These are phyloP conservation scores for Cucurbita maxima DNA, from an alignment of 306 rosid genomes.

Conservation along the genomic window DNA sequence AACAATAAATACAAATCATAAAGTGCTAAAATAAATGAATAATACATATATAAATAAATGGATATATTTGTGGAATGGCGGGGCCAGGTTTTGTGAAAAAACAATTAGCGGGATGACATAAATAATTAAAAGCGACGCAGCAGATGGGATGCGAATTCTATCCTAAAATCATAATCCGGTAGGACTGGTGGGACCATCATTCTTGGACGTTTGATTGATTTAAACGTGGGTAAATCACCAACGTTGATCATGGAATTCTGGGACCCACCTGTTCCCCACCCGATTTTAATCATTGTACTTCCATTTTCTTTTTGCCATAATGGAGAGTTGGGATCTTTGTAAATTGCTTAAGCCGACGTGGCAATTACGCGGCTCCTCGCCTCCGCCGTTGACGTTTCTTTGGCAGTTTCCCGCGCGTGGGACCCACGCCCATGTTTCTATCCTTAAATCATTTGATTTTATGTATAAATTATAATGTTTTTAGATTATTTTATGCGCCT, in stretches of 20 bases:
- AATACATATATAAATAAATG: background rate
- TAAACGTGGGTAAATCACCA: constrained; percentile 14
- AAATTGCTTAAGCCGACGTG: background rate
- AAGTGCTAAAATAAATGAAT: background rate
- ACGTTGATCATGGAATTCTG: background rate
- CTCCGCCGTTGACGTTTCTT: background rate
- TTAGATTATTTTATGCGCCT: too few relatives aligned
- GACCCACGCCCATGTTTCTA: too few relatives aligned
- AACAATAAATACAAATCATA: background rate
- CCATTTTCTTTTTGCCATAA: background rate
- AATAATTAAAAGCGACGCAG: background rate
- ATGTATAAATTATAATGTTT: too few relatives aligned
- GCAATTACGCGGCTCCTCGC: constrained; percentile 3
- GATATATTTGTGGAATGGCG: background rate
- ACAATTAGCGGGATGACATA: background rate
- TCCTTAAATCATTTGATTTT: too few relatives aligned
- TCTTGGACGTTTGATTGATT: background rate
- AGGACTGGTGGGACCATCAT: background rate
- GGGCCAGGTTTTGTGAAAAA: background rate
- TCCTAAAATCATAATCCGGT: background rate
- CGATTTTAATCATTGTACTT: background rate
- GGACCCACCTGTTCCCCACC: constrained; percentile 17
- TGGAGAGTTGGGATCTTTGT: background rate
- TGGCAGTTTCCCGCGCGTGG: background rate
- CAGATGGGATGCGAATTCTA: background rate